Conservation (phyloP, 1,284 basidiomycete species). For the Puccinia sorghi region DNA sequence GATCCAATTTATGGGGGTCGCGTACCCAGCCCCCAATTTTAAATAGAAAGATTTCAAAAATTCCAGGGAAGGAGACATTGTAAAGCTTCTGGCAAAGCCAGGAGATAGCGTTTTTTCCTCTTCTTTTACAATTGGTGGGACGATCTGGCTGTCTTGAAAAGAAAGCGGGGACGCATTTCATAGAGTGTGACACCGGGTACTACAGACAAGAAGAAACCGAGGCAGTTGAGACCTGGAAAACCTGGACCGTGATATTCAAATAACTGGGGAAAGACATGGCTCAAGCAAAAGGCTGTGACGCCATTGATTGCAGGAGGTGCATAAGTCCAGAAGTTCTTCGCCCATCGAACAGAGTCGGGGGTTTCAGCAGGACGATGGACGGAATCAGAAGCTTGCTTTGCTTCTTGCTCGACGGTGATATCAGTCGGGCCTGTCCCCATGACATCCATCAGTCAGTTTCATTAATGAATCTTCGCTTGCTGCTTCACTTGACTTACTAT, state of each 20-base stretch:
- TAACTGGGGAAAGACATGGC: background rate
- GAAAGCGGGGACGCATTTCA: background rate
- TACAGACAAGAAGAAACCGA: background rate
- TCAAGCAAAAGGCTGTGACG: background rate
- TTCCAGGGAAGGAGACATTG: background rate
- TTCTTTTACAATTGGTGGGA: background rate
- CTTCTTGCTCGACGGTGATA: background rate
- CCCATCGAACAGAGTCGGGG: background rate
- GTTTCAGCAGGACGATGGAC: background rate
- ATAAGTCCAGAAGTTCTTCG: background rate
- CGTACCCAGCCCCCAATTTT: no score
- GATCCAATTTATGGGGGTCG: no score
- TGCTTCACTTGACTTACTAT: background rate
- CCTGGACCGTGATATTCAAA: background rate
- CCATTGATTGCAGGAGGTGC: background rate
- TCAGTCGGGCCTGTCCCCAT: background rate
- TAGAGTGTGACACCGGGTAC: background rate
- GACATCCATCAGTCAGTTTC: background rate
- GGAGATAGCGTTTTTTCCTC: background rate
- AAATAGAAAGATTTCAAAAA: no score
- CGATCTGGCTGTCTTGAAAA: background rate
- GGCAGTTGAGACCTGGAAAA: background rate
- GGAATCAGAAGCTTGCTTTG: background rate
- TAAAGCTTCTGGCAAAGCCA: background rate
- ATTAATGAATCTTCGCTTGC: background rate